These are phyloP conservation scores for Phytopythium vexans DNA, from an alignment of 352 stramenopile genomes.

Conservation along the genomic window DNA sequence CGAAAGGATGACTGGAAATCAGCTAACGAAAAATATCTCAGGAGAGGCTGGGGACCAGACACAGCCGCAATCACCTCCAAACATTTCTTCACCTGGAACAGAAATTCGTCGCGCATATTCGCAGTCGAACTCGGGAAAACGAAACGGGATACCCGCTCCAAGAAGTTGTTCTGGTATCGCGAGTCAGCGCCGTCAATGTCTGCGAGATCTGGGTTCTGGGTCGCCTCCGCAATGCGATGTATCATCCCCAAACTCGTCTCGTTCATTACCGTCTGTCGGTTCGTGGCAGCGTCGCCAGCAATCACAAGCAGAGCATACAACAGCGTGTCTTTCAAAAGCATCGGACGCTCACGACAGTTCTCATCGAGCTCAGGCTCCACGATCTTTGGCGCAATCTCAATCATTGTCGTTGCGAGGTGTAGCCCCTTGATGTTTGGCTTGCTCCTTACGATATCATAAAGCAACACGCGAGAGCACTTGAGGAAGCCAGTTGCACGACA, in stretches of 20 bases:
- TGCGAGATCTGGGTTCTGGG: conserved; percentile 28
- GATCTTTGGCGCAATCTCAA: conserved; percentile 28
- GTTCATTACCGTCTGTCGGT: conserved; percentile 27
- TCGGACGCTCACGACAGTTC: conserved; percentile 16
- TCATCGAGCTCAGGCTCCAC: conserved; percentile 30
- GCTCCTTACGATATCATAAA: conserved; percentile 38
- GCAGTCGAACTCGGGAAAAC: conserved; percentile 1
- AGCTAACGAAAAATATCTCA: conserved; percentile 15
- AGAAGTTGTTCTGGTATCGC: conserved; percentile 4
- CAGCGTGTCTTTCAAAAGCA: conserved; percentile 24
- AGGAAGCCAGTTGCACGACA: conserved; percentile 20
- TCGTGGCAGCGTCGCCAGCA: conserved; percentile 13
- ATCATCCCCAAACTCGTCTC: conserved; percentile 32
- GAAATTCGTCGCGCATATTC: not conserved
- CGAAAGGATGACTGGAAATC: conserved; percentile 16
- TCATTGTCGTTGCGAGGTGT: conserved; percentile 32
- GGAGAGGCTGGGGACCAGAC: conserved; percentile 9
- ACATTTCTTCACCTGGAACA: conserved; percentile 22
- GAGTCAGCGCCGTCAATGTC: conserved; percentile 8
- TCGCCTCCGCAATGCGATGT: conserved; percentile 23
- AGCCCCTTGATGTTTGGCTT: conserved; percentile 43
- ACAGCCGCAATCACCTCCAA: conserved; percentile 20
- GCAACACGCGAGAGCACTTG: conserved; percentile 27
- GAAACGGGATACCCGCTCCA: conserved; percentile 7
- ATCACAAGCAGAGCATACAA: conserved; percentile 29